Base-by-base conservation (phyloP, 768 basidiomycete genomes). In the Agaricus blazei region DNA sequence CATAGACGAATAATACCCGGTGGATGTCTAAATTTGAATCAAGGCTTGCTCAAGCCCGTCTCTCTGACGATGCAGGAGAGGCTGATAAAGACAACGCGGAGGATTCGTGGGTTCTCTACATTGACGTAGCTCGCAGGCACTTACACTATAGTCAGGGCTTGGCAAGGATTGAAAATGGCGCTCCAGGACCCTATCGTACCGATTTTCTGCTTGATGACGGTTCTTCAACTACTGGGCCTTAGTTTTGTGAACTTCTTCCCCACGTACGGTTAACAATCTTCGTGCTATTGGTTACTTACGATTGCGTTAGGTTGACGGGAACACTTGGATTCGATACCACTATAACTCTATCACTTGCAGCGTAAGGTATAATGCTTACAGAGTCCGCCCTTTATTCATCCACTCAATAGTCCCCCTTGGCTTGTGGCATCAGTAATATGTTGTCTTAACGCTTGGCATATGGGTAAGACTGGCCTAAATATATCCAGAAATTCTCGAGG, bases 51-150 rank as follows among this genome's bases (percentile, higher is more conserved):
- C 82, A 82, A 63, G 79, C 78, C n/a, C 80, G 84, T 9, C 75
- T 85, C 19, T 80, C 84, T 0, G 84, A 85, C 58, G 83, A 85
- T 62, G 80, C 78, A 11, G 82, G 83, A 1, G 83, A 84, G 68
- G 82, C 83, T 0, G 83, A 85, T 61, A 67, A 75, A 59, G 84
- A 86, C 59, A 74, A 75, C n/a, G 64, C 65, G 0, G 65, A 73
- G 19, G 82, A 80, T 50, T 78, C 83, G 84, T 84, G 61, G 36
- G 80, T 70, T 38, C 28, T 12, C 28, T 37, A 11, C 15, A 9
- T 15, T 38, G 5, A 12, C 6, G 8, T 2, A 24, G n/a, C 23
- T 6, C 23, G 47, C 19, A 28, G 29, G 23, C 37, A 1, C 19
- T 31, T 27, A 34, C 44, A 41, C 36, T 50, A 8, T 28, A 8